A percentile compares a stretch with the other conserved stretches of the same genome.
Conservation (phyloP, 176 grass and related monocot genomes). For the Triticum urartu region DNA sequence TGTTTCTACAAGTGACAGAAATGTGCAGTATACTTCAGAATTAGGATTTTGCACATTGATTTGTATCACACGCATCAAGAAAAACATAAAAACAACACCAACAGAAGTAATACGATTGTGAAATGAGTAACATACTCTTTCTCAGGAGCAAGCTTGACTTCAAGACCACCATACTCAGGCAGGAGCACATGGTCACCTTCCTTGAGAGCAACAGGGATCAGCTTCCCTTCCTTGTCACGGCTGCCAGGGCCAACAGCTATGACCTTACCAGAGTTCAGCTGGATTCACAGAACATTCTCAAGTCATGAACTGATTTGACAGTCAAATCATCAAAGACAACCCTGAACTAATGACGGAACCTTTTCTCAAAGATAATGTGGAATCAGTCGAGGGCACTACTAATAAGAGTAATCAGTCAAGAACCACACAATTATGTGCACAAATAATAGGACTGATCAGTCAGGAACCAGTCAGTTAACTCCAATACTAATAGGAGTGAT, state of each 20-base stretch:
- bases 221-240: slow-evolving; percentile 69
- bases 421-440: no score
- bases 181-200: slow-evolving; percentile 90
- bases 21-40: neutral
- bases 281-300: slow-evolving; percentile 9
- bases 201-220: slow-evolving; percentile 73
- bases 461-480: no score
- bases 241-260: slow-evolving; percentile 83
- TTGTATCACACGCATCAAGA: neutral
- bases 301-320: neutral
- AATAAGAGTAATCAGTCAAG: no score
- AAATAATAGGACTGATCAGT: no score
- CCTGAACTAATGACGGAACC: neutral
- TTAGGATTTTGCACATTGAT: neutral
- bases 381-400: neutral
- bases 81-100: neutral
- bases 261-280: slow-evolving; percentile 89
- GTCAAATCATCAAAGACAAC: neutral
- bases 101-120: neutral
- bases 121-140: slow-evolving; percentile 53
- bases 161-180: slow-evolving; percentile 87
- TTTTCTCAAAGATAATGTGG: neutral
- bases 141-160: slow-evolving; percentile 87
- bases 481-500: no score
- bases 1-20: neutral